Percentiles rank a stretch among this genome's conserved stretches.
These are phyloP conservation scores for Blastobotrys apis DNA, from an alignment of 1,139 yeast species.

Conservation along the genomic window DNA sequence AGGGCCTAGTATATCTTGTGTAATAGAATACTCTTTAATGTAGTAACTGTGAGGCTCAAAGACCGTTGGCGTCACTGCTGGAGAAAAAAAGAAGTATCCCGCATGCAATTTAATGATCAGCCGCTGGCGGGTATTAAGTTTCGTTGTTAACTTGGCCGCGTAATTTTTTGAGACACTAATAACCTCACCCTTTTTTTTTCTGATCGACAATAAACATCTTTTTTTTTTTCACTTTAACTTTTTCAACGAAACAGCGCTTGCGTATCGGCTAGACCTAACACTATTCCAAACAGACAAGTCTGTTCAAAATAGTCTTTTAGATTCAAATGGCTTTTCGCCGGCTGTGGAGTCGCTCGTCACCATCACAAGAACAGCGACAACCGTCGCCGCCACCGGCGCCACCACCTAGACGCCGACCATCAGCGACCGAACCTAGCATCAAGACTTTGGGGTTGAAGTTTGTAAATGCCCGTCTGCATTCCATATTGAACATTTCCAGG, in stretches of 20 bases:
- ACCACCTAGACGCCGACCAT: too few relatives aligned
- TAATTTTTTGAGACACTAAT: background rate
- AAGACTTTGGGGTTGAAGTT: slow-evolving; percentile 61
- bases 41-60: too few relatives aligned
- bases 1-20: background rate
- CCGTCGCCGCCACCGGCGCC: slow-evolving; percentile 5
- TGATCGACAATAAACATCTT: background rate
- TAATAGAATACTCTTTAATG: too few relatives aligned
- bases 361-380: background rate
- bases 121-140: too few relatives aligned
- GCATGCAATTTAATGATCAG: too few relatives aligned
- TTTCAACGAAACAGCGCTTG: background rate
- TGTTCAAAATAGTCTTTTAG: background rate
- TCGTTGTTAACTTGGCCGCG: too few relatives aligned
- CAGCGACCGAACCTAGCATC: slow-evolving; percentile 31
- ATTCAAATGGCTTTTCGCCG: background rate
- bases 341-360: background rate
- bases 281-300: too few relatives aligned
- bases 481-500: slow-evolving; percentile 45
- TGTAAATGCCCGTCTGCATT: slow-evolving; percentile 71
- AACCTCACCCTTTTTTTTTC: background rate
- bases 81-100: too few relatives aligned
- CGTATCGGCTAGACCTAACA: too few relatives aligned
- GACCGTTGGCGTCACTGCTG: too few relatives aligned
- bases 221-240: background rate